Base-by-base conservation (phyloP, 257 asterid species). In the Jaltomata sinuosa region DNA sequence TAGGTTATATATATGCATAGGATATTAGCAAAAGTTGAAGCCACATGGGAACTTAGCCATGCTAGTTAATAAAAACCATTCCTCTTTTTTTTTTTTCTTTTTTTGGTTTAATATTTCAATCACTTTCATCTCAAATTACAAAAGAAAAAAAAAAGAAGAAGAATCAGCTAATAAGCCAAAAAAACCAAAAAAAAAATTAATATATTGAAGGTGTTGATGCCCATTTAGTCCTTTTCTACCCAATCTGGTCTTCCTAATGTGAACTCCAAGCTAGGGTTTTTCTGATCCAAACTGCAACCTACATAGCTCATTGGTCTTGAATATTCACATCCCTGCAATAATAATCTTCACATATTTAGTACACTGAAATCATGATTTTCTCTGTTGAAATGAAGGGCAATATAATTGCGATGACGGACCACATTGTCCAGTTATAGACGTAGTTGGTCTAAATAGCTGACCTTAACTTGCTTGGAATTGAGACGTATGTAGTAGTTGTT, bases 221-320 rank as follows among this genome's bases (percentile, higher is more conserved):
- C 21, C 5, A 34, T 59, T 21, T 16, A 38, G 6, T 10, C 72
- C n/a, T 81, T 81, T 57, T 59, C 87, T 34, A 89, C 67, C 92
- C 90, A 89, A 67, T 87, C 90, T 72, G 92, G 90, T 84, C 92
- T 89, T 76, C 92, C 92, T 84, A 89, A 86, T 79, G 92, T 89
- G 90, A 89, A 89, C 83, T 89, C 92, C 92, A 89, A 86, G 84
- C 92, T 89, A 18, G 90, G 92, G 49, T 89, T 40, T 77, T 50
- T 77, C 45, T 77, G 29, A 77, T 77, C 82, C 82, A 77, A 77
- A 77, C 64, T 77, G 82, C 82, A 77, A 77, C 82, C 82, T 49
- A 49, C 82, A 71, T 72, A 52, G 42, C 82, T 83, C 81, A 68
- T n/a, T 52, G 81, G 27, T 80, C 59, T 68, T 67, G 81, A 34